These are phyloP conservation scores for Actinomortierella wolfii DNA, from an alignment of 371 early-diverging fungal genomes.

Conservation along the genomic window DNA sequence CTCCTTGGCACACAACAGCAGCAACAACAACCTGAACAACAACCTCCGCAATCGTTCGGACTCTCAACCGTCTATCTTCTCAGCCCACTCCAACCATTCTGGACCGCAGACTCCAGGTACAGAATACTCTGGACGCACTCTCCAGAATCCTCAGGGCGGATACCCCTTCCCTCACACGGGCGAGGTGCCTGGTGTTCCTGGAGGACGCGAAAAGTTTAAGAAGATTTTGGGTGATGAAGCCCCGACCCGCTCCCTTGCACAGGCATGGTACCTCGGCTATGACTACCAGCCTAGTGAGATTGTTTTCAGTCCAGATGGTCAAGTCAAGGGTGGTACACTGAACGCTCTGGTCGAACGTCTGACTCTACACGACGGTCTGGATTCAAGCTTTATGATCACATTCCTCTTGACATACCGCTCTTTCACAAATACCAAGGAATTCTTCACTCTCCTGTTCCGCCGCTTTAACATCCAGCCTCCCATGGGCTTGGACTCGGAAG, in stretches of 20 bases:
- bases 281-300: constrained; percentile 77
- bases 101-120: constrained; percentile 25
- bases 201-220: constrained; percentile 25
- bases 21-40: no score
- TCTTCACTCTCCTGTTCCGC: constrained; percentile 25
- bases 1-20: neutral
- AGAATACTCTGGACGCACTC: constrained; percentile 22
- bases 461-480: constrained; percentile 82
- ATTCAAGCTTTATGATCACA: constrained; percentile 77
- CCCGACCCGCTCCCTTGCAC: constrained; percentile 11
- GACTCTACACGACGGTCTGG: constrained; percentile 84
- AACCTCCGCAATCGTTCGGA: constrained; percentile 25
- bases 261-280: constrained; percentile 68
- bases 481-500: constrained; percentile 62
- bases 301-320: constrained; percentile 82
- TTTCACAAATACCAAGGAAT: constrained; percentile 19
- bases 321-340: constrained; percentile 90
- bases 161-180: constrained; percentile 40
- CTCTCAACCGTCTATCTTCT: constrained; percentile 36
- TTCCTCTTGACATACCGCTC: constrained; percentile 92
- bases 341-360: constrained; percentile 83
- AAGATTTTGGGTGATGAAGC: constrained; percentile 39
- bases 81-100: constrained; percentile 24
- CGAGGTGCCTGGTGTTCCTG: neutral
- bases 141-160: constrained; percentile 8